Percentiles rank a stretch among this genome's conserved stretches.
phyloP scores from a whole-genome alignment of 2,329 filamentous ascomycete genomes.

The Fusarium nelsonii region DNA sequence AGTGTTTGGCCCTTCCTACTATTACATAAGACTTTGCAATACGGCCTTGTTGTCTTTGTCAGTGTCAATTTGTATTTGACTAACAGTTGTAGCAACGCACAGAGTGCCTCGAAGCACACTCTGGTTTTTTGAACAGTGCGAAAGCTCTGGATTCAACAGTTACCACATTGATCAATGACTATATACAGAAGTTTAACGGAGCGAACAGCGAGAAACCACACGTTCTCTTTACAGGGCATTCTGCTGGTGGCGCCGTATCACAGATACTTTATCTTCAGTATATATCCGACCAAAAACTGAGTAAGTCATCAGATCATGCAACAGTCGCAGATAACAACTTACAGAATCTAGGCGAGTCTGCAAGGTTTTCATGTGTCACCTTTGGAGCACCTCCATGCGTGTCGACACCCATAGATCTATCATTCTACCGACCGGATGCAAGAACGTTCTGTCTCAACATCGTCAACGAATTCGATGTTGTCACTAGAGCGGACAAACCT shows the following conservation, averaged over 20 bases:
- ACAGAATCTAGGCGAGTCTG: conserved; percentile 11
- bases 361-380: conserved; percentile 39
- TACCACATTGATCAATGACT: conserved; percentile 8
- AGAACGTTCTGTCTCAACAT: conserved; percentile 40
- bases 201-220: conserved; percentile 11
- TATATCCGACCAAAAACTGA: conserved; percentile 11
- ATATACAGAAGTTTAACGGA: neutral
- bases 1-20: neutral
- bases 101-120: conserved; percentile 31
- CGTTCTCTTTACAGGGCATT: conserved; percentile 43
- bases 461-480: conserved; percentile 44
- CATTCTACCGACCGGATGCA: neutral
- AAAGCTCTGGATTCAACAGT: conserved; percentile 28
- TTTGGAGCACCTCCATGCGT: conserved; percentile 43
- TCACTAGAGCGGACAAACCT: conserved; percentile 39
- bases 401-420: conserved; percentile 18
- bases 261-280: conserved; percentile 36
- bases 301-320: conserved; percentile 9
- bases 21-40: too few relatives aligned
- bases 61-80: neutral
- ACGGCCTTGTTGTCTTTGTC: neutral
- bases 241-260: conserved; percentile 44
- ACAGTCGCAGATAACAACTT: neutral
- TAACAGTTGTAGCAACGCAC: conserved; percentile 8
- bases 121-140: conserved; percentile 37